Evolutionary conservation across 371 early-diverging fungal species (phyloP).

Genomic region (Entomophthora muscae): DNA sequence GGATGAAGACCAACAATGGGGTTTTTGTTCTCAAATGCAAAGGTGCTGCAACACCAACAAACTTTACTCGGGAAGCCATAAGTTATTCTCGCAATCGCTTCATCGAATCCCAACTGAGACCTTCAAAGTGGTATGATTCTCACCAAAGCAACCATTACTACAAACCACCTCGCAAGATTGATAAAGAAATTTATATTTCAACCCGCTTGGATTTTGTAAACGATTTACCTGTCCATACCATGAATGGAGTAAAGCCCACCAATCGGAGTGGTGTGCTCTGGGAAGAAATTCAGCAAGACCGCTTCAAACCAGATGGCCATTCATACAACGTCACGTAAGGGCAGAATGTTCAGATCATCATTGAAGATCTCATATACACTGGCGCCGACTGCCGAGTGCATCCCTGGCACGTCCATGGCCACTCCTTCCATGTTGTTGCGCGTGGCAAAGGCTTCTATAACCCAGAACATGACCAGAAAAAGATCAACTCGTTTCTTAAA

Average conservation of each 20-base stretch:
- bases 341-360: slow-evolving; percentile 1
- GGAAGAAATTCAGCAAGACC: background rate
- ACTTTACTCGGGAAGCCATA: background rate
- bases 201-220: background rate
- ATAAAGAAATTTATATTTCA: background rate
- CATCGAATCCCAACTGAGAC: background rate
- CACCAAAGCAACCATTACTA: background rate
- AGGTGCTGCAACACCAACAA: background rate
- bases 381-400: background rate
- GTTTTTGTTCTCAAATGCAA: background rate
- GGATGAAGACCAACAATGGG: background rate
- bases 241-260: background rate
- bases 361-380: background rate
- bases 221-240: background rate
- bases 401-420: slow-evolving; percentile 6
- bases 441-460: background rate
- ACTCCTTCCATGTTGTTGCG: slow-evolving; percentile 1
- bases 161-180: background rate
- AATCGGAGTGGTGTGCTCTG: background rate
- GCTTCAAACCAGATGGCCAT: background rate
- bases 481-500: background rate
- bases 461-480: background rate
- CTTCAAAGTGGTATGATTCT: background rate
- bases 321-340: background rate
- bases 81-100: background rate